phyloP scores from a whole-genome alignment of 768 basidiomycete genomes.

The Mycena maculata region DNA sequence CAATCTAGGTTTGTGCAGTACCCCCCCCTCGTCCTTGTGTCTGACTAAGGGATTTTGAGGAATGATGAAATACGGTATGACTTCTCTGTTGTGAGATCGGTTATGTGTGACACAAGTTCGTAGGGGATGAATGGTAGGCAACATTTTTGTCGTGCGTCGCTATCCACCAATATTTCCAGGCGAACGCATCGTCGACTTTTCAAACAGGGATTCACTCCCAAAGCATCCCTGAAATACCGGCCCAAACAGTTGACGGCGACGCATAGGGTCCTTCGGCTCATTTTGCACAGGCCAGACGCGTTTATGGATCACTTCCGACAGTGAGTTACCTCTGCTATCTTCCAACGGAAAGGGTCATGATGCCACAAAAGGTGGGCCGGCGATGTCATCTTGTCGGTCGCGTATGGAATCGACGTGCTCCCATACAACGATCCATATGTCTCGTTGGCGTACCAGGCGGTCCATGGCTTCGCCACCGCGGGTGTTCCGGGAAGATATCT shows the following conservation, averaged over 20 bases:
- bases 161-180: neutral
- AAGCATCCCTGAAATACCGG: neutral
- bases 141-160: neutral
- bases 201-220: neutral
- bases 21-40: neutral
- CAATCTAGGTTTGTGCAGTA: neutral
- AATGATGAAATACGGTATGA: slow-evolving; percentile 17
- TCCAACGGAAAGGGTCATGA: too few species aligned
- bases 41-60: neutral
- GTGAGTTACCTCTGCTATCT: neutral
- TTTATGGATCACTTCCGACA: slow-evolving; percentile 4
- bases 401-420: slow-evolving; percentile 40
- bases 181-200: slow-evolving; percentile 17
- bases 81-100: too few species aligned
- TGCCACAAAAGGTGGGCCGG: slow-evolving; percentile 32
- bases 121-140: neutral
- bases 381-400: slow-evolving; percentile 37
- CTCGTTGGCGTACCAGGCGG: neutral
- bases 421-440: slow-evolving; percentile 36
- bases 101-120: neutral
- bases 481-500: slow-evolving; percentile 14
- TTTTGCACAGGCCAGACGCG: neutral
- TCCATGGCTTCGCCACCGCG: neutral
- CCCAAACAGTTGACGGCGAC: neutral
- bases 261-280: neutral